Base-by-base conservation (phyloP, 192 early-diverging fungal species). In the Coemansia furcata region DNA sequence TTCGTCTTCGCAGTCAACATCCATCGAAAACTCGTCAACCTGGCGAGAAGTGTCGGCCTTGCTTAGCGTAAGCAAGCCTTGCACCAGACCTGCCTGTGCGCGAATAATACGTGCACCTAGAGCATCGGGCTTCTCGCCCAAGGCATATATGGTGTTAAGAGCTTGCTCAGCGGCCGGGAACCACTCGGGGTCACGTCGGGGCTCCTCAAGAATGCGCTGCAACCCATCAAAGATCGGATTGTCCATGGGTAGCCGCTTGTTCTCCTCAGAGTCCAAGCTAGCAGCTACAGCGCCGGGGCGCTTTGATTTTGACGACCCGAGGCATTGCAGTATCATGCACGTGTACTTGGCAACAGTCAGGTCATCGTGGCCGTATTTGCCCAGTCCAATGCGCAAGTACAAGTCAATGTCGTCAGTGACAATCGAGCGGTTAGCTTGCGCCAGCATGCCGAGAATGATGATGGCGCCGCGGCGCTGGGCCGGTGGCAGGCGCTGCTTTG, bases 91-190 rank as follows among this genome's bases (percentile, higher is more conserved):
- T 12, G 95, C 84, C 63, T 91, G 81, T 23, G 64, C 59, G 58
- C 89, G 87, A 57, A 99, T 88, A 32, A 99, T 85, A 3, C 91
- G 87, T 0, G 83, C 90, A 62, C 87, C 94, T 35, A 97, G 66
- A 12, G 80, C 67, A 63, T 97, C 95, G 9, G 98, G 98, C 65
- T 97, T 93, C 40, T 98, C 95, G 26, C 91, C 87, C 40, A 99
- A 81, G 2, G 88, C 63, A 68, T 95, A 97, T 19, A 99, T 93
- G 5, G 95, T 88, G 69, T 98, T 98, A 33, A 99, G 82, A 6
- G 92, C 96, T 68, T 99, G 95, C 73, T 99, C 94, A 2, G 93
- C 89, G 21, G 96, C 87, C 11, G 89, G 85, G 80, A 96, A 98
- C 96, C 95, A 95, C 74, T 71, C 65, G 8, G 69, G 54, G 23